phyloP scores from a whole-genome alignment of 805 yeast species.

The Cyberlindnera mississippiensis region DNA sequence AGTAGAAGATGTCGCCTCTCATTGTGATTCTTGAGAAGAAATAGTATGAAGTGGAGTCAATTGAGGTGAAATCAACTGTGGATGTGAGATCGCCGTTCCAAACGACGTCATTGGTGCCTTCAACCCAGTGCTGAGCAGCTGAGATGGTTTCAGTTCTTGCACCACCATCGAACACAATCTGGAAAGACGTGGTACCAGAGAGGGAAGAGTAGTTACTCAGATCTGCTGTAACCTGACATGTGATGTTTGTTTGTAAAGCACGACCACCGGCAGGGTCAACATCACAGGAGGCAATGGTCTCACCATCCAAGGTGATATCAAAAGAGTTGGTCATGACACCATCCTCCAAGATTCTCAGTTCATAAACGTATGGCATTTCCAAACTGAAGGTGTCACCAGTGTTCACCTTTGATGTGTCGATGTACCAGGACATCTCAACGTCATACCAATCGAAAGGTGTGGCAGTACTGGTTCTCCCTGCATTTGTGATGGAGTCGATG shows the following conservation, averaged over 20 bases:
- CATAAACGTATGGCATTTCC: constrained; percentile 12
- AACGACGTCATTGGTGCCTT: constrained; percentile 14
- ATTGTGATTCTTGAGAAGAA: constrained; percentile 12
- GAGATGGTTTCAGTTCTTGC: constrained; percentile 5
- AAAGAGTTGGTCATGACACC: constrained; percentile 2
- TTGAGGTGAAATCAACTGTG: constrained; percentile 1
- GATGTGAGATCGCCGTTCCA: constrained; percentile 13
- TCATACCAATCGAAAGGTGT: constrained; percentile 7
- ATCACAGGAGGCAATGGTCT: constrained; percentile 9
- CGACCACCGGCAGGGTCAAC: constrained; percentile 9
- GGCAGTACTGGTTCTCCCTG: neutral
- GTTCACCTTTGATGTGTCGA: constrained; percentile 1
- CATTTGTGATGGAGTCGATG: constrained; percentile 8
- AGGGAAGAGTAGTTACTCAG: constrained; percentile 1
- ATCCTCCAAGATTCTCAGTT: constrained; percentile 7
- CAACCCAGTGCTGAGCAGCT: constrained; percentile 12
- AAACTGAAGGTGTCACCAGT: constrained; percentile 14
- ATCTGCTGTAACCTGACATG: constrained; percentile 6
- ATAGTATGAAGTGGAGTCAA: neutral
- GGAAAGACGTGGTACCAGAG: constrained; percentile 9
- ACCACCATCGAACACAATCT: constrained; percentile 16
- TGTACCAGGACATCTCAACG: constrained; percentile 3
- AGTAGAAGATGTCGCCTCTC: constrained; percentile 15
- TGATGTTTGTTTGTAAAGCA: constrained; percentile 2
- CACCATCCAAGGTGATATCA: constrained; percentile 4